Evolutionary conservation across 2,329 filamentous ascomycete species (phyloP).

Genomic region (Neonectria neomacrospora): DNA sequence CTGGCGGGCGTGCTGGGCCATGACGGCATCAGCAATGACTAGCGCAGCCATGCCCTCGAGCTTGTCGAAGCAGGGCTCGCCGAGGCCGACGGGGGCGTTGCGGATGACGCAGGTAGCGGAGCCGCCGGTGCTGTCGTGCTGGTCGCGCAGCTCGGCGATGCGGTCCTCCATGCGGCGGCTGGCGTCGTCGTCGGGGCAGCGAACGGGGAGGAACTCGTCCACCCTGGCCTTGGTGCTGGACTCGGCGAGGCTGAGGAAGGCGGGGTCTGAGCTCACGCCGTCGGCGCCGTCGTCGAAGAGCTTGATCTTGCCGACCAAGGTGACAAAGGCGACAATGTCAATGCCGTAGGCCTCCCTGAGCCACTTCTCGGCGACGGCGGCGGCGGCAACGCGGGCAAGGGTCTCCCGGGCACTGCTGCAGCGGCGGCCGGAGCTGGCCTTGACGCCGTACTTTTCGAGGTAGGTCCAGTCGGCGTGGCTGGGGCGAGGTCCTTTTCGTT

Average conservation of each 20-base stretch:
- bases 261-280: constrained; percentile 77
- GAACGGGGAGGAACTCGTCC: constrained; percentile 85
- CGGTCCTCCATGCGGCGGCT: constrained; percentile 78
- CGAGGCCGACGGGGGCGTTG: constrained; percentile 84
- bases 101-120: constrained; percentile 94
- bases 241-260: constrained; percentile 79
- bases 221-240: constrained; percentile 67
- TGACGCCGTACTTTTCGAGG: constrained; percentile 95
- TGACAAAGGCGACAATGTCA: constrained; percentile 91
- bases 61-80: constrained; percentile 96
- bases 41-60: constrained; percentile 92
- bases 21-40: constrained; percentile 85
- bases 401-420: constrained; percentile 94
- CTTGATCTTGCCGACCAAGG: constrained; percentile 76
- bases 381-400: constrained; percentile 90
- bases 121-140: constrained; percentile 89
- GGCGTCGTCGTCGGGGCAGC: constrained; percentile 79
- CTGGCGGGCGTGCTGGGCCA: constrained; percentile 78
- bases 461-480: constrained; percentile 98
- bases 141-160: constrained; percentile 82
- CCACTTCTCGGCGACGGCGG: constrained; percentile 94
- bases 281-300: constrained; percentile 47
- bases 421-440: constrained; percentile 89
- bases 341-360: constrained; percentile 81
- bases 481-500: constrained; percentile 93